A percentile compares a stretch with the other conserved stretches of the same genome.
These are phyloP conservation scores for Geosmithia flava DNA, from an alignment of 2,329 filamentous ascomycete genomes.

Conservation along the genomic window DNA sequence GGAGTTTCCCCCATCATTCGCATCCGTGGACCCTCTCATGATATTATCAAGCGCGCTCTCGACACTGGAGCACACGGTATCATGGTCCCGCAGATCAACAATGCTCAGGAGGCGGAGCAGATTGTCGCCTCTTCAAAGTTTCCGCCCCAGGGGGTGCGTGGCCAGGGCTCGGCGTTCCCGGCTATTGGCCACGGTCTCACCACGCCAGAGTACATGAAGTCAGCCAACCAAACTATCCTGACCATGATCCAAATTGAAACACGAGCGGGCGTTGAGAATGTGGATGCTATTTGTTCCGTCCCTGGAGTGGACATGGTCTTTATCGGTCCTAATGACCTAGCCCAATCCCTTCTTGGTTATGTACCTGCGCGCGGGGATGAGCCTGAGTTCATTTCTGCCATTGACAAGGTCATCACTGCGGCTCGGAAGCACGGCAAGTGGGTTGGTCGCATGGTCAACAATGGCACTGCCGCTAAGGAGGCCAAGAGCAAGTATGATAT, in stretches of 20 bases:
- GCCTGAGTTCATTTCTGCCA: slow-evolving; percentile 30
- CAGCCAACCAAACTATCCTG: slow-evolving; percentile 28
- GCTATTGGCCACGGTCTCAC: slow-evolving; percentile 21
- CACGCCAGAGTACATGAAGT: slow-evolving; percentile 25
- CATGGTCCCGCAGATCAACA: slow-evolving; percentile 29
- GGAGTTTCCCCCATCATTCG: slow-evolving; percentile 28
- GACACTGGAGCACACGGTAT: slow-evolving; percentile 28
- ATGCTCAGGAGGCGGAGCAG: slow-evolving; percentile 21
- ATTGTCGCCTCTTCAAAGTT: slow-evolving; percentile 30
- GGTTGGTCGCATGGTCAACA: too few species aligned
- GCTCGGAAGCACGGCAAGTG: slow-evolving; percentile 36
- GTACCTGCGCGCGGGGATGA: slow-evolving; percentile 31
- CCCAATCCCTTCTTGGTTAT: slow-evolving; percentile 24
- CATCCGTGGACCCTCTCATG: slow-evolving; percentile 16
- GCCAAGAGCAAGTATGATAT: too few species aligned
- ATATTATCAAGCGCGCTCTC: slow-evolving; percentile 27
- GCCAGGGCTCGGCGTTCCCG: slow-evolving; percentile 30
- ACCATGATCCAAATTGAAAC: slow-evolving; percentile 33
- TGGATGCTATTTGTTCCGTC: slow-evolving; percentile 23
- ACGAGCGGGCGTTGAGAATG: slow-evolving; percentile 27
- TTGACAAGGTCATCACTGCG: slow-evolving; percentile 30
- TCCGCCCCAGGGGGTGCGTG: slow-evolving; percentile 27
- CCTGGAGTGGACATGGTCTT: slow-evolving; percentile 30
- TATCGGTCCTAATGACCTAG: slow-evolving; percentile 32
- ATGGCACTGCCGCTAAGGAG: too few species aligned